Conservation (phyloP, 768 basidiomycete genomes). For the Lactarius hatsudake region DNA sequence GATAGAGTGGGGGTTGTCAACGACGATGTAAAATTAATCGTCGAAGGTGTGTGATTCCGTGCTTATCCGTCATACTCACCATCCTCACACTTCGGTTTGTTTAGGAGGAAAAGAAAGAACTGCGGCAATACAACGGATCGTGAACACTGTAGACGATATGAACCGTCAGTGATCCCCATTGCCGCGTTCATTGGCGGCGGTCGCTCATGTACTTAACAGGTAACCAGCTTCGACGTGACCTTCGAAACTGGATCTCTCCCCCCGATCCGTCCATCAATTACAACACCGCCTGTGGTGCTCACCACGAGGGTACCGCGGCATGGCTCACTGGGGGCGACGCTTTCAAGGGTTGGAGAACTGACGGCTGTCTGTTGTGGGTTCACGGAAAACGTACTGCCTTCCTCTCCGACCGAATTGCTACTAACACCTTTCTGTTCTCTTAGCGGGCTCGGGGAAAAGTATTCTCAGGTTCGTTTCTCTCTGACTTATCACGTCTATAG, state of each 20-base stretch:
- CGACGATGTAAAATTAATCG: too few species aligned
- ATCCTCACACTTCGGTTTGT: not conserved
- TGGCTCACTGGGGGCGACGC: not conserved
- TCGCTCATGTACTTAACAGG: not conserved
- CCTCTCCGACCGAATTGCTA: not conserved
- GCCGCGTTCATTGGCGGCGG: not conserved
- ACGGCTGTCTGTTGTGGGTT: not conserved
- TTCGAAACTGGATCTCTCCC: slow-evolving; percentile 3
- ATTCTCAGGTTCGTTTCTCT: not conserved
- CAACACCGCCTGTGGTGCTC: not conserved
- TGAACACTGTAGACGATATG: not conserved
- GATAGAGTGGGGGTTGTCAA: not conserved
- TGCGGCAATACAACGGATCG: not conserved
- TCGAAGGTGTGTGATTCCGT: not conserved
- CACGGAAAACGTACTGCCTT: not conserved
- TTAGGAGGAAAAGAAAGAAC: not conserved
- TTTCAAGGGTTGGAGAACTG: not conserved
- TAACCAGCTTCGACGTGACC: not conserved
- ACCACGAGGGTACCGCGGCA: not conserved
- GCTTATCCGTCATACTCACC: not conserved
- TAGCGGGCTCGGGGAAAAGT: slow-evolving; percentile 18
- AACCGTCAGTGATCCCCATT: not conserved
- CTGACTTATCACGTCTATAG: fast-evolving
- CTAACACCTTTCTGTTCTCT: not conserved
- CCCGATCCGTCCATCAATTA: slow-evolving; percentile 8